phyloP scores from a whole-genome alignment of 371 early-diverging fungal genomes.

The Massospora cicadina region DNA sequence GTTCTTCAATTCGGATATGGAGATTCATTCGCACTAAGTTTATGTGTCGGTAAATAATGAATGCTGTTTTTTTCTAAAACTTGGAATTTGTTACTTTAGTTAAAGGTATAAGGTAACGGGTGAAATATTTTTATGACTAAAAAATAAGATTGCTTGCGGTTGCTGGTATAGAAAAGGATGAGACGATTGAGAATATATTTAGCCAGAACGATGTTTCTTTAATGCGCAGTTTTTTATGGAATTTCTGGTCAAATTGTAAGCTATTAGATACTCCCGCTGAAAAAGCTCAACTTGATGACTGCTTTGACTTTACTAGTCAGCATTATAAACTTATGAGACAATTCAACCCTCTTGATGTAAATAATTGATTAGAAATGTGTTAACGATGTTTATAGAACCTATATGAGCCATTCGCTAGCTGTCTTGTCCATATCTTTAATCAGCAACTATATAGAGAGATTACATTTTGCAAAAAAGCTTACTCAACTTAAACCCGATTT shows the following conservation, averaged over 20 bases:
- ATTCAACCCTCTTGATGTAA: neutral
- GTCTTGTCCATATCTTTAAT: neutral
- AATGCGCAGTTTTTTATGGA: neutral
- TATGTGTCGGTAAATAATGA: neutral
- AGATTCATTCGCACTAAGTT: neutral
- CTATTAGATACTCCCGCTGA: neutral
- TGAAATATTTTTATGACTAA: neutral
- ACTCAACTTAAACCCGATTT: neutral
- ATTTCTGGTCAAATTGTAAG: neutral
- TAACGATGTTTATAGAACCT: neutral
- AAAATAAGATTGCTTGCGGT: neutral
- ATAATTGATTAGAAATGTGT: neutral
- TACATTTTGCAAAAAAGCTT: neutral
- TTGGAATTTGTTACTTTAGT: neutral
- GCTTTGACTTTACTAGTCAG: neutral
- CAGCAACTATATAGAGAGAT: neutral
- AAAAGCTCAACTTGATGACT: neutral
- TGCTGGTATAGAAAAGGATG: neutral
- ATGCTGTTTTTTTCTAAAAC: neutral
- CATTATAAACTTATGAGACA: neutral
- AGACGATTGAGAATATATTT: neutral
- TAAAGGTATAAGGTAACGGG: neutral
- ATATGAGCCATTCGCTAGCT: neutral
- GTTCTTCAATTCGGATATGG: neutral
- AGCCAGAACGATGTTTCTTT: neutral